phyloP scores from a whole-genome alignment of 2,329 filamentous ascomycete genomes.

The Colletotrichum destructivum region DNA sequence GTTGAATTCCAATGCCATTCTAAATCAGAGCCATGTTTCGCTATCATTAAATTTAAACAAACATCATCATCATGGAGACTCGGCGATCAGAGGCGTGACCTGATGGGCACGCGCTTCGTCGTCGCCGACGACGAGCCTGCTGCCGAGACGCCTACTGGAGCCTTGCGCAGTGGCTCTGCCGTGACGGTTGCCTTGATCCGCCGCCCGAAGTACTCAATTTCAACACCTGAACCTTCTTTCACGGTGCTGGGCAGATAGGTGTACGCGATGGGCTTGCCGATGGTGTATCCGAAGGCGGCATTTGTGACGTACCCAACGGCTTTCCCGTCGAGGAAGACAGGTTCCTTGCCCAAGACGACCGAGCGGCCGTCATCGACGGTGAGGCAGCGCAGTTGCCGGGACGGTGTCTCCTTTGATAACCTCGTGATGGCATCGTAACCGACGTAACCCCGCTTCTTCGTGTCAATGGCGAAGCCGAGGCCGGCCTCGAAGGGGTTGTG shows the following conservation, averaged over 20 bases:
- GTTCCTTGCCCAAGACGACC: conserved; percentile 74
- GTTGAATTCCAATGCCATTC: too few species aligned
- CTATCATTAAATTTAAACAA: neutral
- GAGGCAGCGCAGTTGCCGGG: conserved; percentile 62
- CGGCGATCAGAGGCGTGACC: conserved; percentile 19
- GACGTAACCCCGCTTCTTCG: conserved; percentile 64
- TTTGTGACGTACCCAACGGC: conserved; percentile 72
- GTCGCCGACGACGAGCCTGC: neutral
- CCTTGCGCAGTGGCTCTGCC: conserved; percentile 62
- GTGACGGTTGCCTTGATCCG: conserved; percentile 68
- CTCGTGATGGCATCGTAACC: conserved; percentile 65
- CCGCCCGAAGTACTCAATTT: conserved; percentile 74
- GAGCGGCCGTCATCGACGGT: conserved; percentile 70
- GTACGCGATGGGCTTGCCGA: conserved; percentile 72
- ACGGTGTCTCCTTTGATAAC: conserved; percentile 51
- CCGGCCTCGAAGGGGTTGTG: conserved; percentile 74
- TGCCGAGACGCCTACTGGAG: neutral
- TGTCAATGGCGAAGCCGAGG: conserved; percentile 64
- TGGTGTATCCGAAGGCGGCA: conserved; percentile 72
- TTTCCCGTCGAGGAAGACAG: conserved; percentile 65
- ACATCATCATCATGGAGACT: neutral
- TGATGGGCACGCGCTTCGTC: neutral
- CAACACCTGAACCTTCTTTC: conserved; percentile 64
- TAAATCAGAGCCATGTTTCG: neutral
- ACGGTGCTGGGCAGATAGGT: conserved; percentile 68